Conservation (phyloP, 352 stramenopile species). For the Phytophthora fragariae region DNA sequence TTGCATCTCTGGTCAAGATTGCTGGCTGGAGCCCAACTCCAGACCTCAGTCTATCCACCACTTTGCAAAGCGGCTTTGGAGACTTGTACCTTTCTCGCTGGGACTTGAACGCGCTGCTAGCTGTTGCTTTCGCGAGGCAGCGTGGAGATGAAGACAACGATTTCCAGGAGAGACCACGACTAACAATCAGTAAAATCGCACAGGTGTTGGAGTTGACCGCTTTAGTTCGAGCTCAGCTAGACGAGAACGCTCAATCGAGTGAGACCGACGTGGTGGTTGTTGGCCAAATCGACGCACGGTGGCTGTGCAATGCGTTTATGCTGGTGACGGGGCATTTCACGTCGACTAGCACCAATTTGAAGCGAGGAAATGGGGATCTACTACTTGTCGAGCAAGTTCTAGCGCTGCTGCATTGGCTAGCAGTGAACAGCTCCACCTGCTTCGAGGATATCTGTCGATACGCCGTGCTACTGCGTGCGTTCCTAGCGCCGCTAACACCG, state of each 20-base stretch:
- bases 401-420: constrained; percentile 44
- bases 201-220: constrained; percentile 43
- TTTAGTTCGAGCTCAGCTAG: constrained; percentile 29
- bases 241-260: constrained; percentile 22
- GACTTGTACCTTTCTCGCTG: constrained; percentile 60
- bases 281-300: constrained; percentile 34
- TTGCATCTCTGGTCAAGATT: constrained; percentile 52
- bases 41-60: constrained; percentile 8
- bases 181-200: constrained; percentile 41
- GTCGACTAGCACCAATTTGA: neutral
- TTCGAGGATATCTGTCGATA: constrained; percentile 45
- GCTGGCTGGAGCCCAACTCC: constrained; percentile 27
- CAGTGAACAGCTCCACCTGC: constrained; percentile 25
- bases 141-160: constrained; percentile 47
- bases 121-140: constrained; percentile 47
- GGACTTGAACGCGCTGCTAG: constrained; percentile 55
- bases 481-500: constrained; percentile 30
- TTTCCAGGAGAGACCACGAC: constrained; percentile 48
- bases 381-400: constrained; percentile 43
- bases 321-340: constrained; percentile 26
- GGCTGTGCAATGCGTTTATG: constrained; percentile 33
- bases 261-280: constrained; percentile 16
- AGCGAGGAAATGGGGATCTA: constrained; percentile 8
- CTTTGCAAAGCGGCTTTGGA: constrained; percentile 42
- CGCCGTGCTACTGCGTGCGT: constrained; percentile 32